Percentiles rank a stretch among this genome's conserved stretches.
Conservation (phyloP, 2,329 filamentous ascomycete genomes). For the Alternaria arbusti region DNA sequence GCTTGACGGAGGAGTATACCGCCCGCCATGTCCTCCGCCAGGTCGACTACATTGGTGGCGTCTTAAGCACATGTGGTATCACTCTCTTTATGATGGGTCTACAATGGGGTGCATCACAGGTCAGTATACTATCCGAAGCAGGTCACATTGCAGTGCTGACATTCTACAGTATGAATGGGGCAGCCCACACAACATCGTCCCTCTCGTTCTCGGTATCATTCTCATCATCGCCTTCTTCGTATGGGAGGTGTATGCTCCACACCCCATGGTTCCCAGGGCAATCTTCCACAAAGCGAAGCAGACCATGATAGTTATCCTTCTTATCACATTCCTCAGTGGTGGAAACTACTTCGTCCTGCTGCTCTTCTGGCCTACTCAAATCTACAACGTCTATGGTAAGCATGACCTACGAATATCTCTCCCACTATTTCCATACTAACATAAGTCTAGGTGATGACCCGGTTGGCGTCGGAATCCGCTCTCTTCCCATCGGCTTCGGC, state of each 20-base stretch:
- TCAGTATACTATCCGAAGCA: conserved; percentile 11
- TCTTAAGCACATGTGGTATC: conserved; percentile 39
- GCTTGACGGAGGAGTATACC: conserved; percentile 50
- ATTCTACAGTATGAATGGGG: conserved; percentile 63
- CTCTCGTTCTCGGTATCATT: conserved; percentile 59
- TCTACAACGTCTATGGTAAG: conserved; percentile 44
- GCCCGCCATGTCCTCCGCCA: conserved; percentile 33
- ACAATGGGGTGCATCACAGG: conserved; percentile 47
- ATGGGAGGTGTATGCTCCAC: conserved; percentile 54
- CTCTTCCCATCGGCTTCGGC: conserved; percentile 68
- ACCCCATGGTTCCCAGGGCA: conserved; percentile 54
- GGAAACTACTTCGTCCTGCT: conserved; percentile 45
- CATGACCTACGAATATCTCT: neutral
- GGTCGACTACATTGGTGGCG: conserved; percentile 42
- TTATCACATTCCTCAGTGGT: conserved; percentile 45
- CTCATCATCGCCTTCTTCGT: conserved; percentile 59
- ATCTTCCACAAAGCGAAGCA: conserved; percentile 40
- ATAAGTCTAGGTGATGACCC: conserved; percentile 60
- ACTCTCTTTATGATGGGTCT: conserved; percentile 48
- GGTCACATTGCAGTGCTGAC: conserved; percentile 44
- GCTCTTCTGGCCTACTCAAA: conserved; percentile 45
- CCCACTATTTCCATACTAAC: conserved; percentile 1
- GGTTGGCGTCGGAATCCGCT: conserved; percentile 67
- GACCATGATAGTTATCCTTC: conserved; percentile 39
- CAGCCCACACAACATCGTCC: conserved; percentile 61